Conservation (phyloP, 2,329 filamentous ascomycete species). For the Aspergillus fructus region DNA sequence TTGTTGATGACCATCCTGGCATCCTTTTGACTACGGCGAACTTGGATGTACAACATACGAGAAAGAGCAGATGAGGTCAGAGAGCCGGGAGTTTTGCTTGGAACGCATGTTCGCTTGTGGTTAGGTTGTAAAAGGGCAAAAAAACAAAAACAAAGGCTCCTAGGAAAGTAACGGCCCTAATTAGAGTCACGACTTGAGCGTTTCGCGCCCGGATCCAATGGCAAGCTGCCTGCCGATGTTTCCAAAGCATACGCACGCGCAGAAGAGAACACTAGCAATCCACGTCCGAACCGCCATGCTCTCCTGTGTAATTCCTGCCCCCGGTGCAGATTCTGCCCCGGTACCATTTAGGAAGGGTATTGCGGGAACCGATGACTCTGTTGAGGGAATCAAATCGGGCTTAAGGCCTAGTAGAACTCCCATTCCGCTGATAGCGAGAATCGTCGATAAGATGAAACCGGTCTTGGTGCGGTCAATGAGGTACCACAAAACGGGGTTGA, state of each 20-base stretch:
- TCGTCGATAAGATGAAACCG: slow-evolving; percentile 75
- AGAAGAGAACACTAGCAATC: slow-evolving; percentile 92
- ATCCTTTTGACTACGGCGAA: neutral
- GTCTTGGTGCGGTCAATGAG: slow-evolving; percentile 86
- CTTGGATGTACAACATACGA: neutral
- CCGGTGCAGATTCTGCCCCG: slow-evolving; percentile 31
- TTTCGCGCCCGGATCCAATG: slow-evolving; percentile 38
- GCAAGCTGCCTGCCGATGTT: slow-evolving; percentile 84
- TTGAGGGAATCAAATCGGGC: slow-evolving; percentile 73
- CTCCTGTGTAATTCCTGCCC: slow-evolving; percentile 46
- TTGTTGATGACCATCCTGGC: neutral
- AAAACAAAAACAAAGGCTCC: neutral
- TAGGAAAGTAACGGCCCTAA: neutral
- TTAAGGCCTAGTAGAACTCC: slow-evolving; percentile 71
- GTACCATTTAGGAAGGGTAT: slow-evolving; percentile 28
- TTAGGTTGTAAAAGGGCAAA: neutral
- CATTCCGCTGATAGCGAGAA: slow-evolving; percentile 73
- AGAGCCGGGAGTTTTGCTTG: neutral
- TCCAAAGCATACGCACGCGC: slow-evolving; percentile 92
- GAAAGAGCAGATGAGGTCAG: neutral
- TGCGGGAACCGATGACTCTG: slow-evolving; percentile 40
- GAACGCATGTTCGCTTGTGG: neutral
- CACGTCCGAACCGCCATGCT: slow-evolving; percentile 70
- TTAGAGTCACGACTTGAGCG: slow-evolving; percentile 15
- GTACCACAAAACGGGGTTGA: slow-evolving; percentile 94